Base-by-base conservation (phyloP, 176 grass and related monocot species). In the Rhynchospora tenuis region DNA sequence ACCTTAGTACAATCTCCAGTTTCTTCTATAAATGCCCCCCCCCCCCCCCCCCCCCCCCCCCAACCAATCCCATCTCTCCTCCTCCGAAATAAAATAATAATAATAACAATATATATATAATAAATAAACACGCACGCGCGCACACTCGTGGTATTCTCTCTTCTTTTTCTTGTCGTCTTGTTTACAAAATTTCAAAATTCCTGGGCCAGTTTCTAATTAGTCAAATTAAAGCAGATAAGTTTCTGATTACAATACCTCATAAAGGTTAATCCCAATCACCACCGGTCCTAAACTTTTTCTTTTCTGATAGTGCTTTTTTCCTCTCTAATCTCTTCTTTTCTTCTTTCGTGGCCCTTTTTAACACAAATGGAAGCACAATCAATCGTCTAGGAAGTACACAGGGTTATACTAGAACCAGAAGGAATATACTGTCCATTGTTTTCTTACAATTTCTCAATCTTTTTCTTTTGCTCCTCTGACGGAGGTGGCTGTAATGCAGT, bases 391-490 rank as follows among this genome's bases (percentile, higher is more conserved):
- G 19, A 62, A 31, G 14, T 64, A 54, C 12, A 43, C 15, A 68
- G 42, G 11, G 0, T 19, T 63, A 80, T 85, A 22, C 52, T 81
- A 57, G 55, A 60, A 89, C 20, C 28, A 89, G 76, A 61, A 50
- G 73, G 58, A 71, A 45, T 43, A 42, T 55, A 50, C 58, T 65
- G 45, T 55, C 10, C 81, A 68, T 2, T 59, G 27, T 71, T 76
- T 76, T 16, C 88, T 88, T 95, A 99, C 96, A 93, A 90, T 89
- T 93, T 95, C 85, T 93, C 96, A 81, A 95, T 93, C 83, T 81
- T 99, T 70, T 95, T 92, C 93, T 99, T 95, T 90, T 95, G 91
- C 33, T 95, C 93, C 72, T 95, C 93, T 24, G 91, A 86, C 86
- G 96, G 96, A 23, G 96, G 93, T 23, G 96, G 96, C 26, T 93